phyloP scores from a whole-genome alignment of 108 stramenopile genomes.

The Cyclotella kingstonii region DNA sequence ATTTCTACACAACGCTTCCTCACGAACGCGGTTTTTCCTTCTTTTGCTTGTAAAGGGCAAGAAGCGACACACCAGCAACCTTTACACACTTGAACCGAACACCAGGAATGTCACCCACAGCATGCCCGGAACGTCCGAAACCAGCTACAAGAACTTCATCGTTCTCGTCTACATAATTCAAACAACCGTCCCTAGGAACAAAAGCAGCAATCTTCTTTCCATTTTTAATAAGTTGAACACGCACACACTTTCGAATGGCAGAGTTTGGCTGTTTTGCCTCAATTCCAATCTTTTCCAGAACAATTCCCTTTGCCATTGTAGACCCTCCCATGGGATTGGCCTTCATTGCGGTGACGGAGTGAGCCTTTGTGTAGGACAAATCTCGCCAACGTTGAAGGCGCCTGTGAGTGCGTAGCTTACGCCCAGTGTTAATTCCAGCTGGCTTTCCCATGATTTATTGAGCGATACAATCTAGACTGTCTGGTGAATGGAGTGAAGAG shows the following conservation, averaged over 20 bases:
- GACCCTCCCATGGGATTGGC: slow-evolving; percentile 99
- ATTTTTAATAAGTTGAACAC: slow-evolving; percentile 99
- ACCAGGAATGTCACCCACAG: slow-evolving; percentile 99
- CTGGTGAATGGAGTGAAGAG: not conserved
- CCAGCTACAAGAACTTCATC: slow-evolving; percentile 99
- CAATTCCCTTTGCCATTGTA: slow-evolving; percentile 99
- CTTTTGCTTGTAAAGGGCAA: slow-evolving; percentile 99
- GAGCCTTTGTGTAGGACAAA: slow-evolving; percentile 95
- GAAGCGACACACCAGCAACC: slow-evolving; percentile 99
- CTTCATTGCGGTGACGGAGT: slow-evolving; percentile 99
- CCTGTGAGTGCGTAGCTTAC: slow-evolving; percentile 98
- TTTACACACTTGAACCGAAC: slow-evolving; percentile 99
- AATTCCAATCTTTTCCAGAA: slow-evolving; percentile 99
- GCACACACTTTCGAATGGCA: slow-evolving; percentile 99
- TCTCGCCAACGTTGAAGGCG: slow-evolving; percentile 96
- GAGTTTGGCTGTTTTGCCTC: slow-evolving; percentile 99
- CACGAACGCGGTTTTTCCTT: slow-evolving; percentile 99
- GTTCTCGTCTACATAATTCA: slow-evolving; percentile 99
- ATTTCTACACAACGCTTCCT: slow-evolving; percentile 50
- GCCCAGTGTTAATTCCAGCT: slow-evolving; percentile 95
- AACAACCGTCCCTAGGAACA: slow-evolving; percentile 99
- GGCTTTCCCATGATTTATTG: slow-evolving; percentile 92
- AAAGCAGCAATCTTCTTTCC: slow-evolving; percentile 99
- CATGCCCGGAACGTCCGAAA: slow-evolving; percentile 99
- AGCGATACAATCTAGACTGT: not conserved